phyloP scores from a whole-genome alignment of 768 basidiomycete species.

The Ramaria sp. region DNA sequence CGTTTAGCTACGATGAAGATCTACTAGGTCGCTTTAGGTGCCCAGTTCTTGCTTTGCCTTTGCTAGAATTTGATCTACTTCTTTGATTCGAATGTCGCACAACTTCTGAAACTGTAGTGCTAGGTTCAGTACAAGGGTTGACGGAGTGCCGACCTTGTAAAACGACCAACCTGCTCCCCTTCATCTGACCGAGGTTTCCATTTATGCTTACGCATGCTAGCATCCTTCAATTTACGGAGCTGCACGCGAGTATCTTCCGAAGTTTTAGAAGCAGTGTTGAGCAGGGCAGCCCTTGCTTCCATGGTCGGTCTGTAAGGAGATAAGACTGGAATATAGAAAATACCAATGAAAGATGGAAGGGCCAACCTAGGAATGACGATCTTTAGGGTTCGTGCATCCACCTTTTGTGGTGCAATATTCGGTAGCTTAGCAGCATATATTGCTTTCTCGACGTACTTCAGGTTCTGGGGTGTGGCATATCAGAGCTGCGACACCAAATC shows the following conservation, averaged over 20 bases:
- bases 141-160: not conserved
- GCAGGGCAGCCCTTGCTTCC: constrained; percentile 51
- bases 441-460: constrained; percentile 66
- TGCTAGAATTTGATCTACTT: constrained; percentile 56
- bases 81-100: constrained; percentile 46
- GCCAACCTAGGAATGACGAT: constrained; percentile 70
- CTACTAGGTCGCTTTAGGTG: not conserved
- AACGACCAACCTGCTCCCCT: constrained; percentile 50
- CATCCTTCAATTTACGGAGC: constrained; percentile 59
- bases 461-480: constrained; percentile 34
- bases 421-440: constrained; percentile 70
- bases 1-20: too few relatives aligned
- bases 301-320: constrained; percentile 53
- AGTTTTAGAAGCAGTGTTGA: constrained; percentile 44
- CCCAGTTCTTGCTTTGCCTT: constrained; percentile 18
- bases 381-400: constrained; percentile 62
- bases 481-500: not conserved
- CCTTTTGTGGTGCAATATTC: constrained; percentile 58
- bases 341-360: not conserved
- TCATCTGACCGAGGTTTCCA: constrained; percentile 61
- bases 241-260: constrained; percentile 71
- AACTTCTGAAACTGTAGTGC: constrained; percentile 61
- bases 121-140: not conserved
- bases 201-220: constrained; percentile 57
- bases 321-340: not conserved